Base-by-base conservation (phyloP, 2,329 filamentous ascomycete species). In the Purpureocillium lavendulum region DNA sequence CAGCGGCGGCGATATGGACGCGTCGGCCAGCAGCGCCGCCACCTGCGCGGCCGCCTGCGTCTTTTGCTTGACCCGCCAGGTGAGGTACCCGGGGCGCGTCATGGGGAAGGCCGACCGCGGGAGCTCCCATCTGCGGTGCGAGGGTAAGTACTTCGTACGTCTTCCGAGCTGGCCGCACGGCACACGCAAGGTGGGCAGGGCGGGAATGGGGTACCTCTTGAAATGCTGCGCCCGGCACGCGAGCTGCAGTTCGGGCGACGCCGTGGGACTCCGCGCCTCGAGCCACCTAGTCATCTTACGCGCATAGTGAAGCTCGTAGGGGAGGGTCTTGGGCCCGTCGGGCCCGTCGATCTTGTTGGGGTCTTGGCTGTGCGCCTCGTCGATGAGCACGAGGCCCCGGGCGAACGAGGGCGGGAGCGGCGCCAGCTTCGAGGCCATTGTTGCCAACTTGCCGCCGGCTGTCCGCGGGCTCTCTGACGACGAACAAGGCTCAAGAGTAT, bases 221-320 rank as follows among this genome's bases (percentile, higher is more conserved):
- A 94, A 85, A 60, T 94, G 87, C 59, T 94, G 87, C 10, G 86
- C 87, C 48, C 86, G 80, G 48, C 88, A 83, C 14, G 87, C 87
- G 35, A 92, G 70, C 45, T 77, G 77, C 39, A 94, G 69, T 17
- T 75, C 62, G 2, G 81, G 79, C 2, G 82, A 78, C 2, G 86
- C 80, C 21, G 67, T 49, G 0, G 84, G 78, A 8, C 64, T 62
- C 45, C 80, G 76, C 13, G 71, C 62, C 8, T 67, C 56, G 26
- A 94, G 79, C 71, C 84, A 92, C 26, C 67, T 63, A 37, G 82
- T 87, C 82, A 89, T 89, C 60, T 87, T 80, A 37, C 73, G 71
- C 7, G 87, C 85, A 57, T 94, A 94, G 65, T 87, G 80, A 2
- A 90, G 77, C 62, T 94, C 87, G 61, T 87, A 88, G 1, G 86